A percentile compares a stretch with the other conserved stretches of the same genome.
Evolutionary conservation across 2,329 filamentous ascomycete species (phyloP).

Genomic region (Penicillium vulpinum): DNA sequence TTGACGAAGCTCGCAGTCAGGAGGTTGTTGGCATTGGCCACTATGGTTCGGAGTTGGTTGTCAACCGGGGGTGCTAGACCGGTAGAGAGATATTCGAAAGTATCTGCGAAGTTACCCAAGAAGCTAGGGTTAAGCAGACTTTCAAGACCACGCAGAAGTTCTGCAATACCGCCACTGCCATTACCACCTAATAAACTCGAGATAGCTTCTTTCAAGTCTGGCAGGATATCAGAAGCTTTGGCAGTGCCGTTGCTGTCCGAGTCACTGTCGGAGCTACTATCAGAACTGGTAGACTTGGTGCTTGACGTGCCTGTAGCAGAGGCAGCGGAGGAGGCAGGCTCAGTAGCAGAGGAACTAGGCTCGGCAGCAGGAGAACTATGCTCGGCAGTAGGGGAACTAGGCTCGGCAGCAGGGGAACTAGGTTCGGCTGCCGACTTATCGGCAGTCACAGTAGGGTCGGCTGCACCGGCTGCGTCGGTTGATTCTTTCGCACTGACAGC

Average conservation of each 20-base stretch:
- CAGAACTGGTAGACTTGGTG: slow-evolving; percentile 11
- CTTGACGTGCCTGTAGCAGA: slow-evolving; percentile 1
- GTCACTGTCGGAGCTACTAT: not conserved
- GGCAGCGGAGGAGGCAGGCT: slow-evolving; percentile 8
- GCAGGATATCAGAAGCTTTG: not conserved
- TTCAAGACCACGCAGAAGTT: slow-evolving; percentile 9
- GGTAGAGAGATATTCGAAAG: slow-evolving; percentile 29
- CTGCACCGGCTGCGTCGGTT: not conserved
- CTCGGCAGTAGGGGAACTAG: not conserved
- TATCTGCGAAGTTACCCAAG: slow-evolving; percentile 20
- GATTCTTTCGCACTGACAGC: not conserved
- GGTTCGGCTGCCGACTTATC: slow-evolving; percentile 4
- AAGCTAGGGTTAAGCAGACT: slow-evolving; percentile 22
- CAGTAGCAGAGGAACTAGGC: not conserved
- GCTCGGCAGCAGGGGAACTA: not conserved
- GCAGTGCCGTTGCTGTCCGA: not conserved
- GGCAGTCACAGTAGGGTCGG: not conserved
- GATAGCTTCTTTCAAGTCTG: slow-evolving; percentile 4
- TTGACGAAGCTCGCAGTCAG: slow-evolving; percentile 24
- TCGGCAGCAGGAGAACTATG: not conserved
- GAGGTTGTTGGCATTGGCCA: slow-evolving; percentile 26
- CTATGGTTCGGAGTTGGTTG: slow-evolving; percentile 29
- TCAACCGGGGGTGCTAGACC: slow-evolving; percentile 27
- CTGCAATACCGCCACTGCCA: slow-evolving; percentile 3
- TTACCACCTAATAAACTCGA: slow-evolving; percentile 4